Evolutionary conservation across 2,329 filamentous ascomycete species (phyloP).

Genomic region (Fusarium nanum): DNA sequence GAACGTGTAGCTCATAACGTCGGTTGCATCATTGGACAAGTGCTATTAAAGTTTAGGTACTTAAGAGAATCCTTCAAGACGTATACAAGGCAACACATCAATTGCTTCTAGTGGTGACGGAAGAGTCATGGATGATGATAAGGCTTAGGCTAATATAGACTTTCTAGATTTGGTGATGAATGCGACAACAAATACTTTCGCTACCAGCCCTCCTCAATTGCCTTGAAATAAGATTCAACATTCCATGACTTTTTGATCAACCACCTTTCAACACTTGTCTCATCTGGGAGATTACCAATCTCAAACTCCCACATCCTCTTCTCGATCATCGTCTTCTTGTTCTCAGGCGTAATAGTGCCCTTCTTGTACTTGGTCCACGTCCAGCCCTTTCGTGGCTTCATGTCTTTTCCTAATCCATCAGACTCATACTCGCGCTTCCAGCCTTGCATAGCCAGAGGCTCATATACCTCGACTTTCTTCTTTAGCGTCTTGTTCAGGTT

Average conservation of each 20-base stretch:
- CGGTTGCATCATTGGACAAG: not conserved
- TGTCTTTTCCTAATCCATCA: not conserved
- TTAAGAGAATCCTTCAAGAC: too few relatives aligned
- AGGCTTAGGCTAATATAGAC: too few relatives aligned
- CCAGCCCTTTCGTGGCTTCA: slow-evolving; percentile 11
- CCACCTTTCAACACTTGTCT: slow-evolving; percentile 13
- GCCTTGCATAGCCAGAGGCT: slow-evolving; percentile 1
- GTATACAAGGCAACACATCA: too few relatives aligned
- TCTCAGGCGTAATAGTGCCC: not conserved
- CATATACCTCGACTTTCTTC: not conserved
- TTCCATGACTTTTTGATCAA: slow-evolving; percentile 14
- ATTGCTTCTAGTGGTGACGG: too few relatives aligned
- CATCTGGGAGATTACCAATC: slow-evolving; percentile 5
- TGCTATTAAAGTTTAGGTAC: not conserved
- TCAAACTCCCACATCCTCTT: slow-evolving; percentile 18
- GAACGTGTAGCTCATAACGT: not conserved
- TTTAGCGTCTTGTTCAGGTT: slow-evolving; percentile 6
- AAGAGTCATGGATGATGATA: too few relatives aligned
- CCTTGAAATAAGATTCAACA: slow-evolving; percentile 10
- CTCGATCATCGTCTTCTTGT: slow-evolving; percentile 2
- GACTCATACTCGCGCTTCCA: slow-evolving; percentile 9
- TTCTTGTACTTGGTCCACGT: slow-evolving; percentile 14
- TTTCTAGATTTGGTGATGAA: too few relatives aligned
- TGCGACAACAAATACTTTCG: not conserved
- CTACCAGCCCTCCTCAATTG: slow-evolving; percentile 5